Base-by-base conservation (phyloP, 352 stramenopile genomes). In the Pythium brachiatum region DNA sequence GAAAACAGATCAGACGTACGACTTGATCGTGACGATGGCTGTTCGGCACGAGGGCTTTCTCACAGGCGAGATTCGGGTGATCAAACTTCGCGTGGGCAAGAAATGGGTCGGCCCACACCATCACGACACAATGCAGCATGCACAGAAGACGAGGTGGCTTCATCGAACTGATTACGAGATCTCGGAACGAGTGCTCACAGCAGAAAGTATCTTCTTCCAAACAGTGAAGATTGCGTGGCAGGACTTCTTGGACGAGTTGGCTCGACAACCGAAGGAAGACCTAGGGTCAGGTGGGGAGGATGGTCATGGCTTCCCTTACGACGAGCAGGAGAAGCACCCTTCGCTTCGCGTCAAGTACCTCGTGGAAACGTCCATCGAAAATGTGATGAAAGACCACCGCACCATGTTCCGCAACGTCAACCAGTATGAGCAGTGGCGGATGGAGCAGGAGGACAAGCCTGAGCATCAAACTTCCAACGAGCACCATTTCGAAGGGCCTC, bases 31-130 rank as follows among this genome's bases (percentile, higher is more conserved):
- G 12, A 63, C 81, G 29, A 72, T 86, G 7, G 71, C 55, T 7
- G 32, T 77, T 23, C 71, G 78, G 2, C 48, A 72, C 31, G 62
- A 88, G 29, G 81, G 76, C 0, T 89, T 86, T 38, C 56, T 89
- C 5, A 89, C 79, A 3, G 69, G 69, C 8, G 77, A 83, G 18
- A 67, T 81, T n/a, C 76, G 75, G 11, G 53, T 88, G 13, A 69
- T 89, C 21, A 68, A 69, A 15, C 60, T 91, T 44, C 76, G 81
- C 5, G 69, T 89, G 8, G 81, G 79, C 12, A 72, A 65, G 38
- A 89, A 88, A 48, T 91, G 81, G 81, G 70, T 89, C 26, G 81
- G 81, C 7, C 72, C 79, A 9, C 79, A 91, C 50, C 79, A 87
- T 58, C 68, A 88, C 43, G 82, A 86, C 26, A 39, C 3, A 21